Base-by-base conservation (phyloP, 31 red algal species). In the Bonnemaisonia californica region DNA sequence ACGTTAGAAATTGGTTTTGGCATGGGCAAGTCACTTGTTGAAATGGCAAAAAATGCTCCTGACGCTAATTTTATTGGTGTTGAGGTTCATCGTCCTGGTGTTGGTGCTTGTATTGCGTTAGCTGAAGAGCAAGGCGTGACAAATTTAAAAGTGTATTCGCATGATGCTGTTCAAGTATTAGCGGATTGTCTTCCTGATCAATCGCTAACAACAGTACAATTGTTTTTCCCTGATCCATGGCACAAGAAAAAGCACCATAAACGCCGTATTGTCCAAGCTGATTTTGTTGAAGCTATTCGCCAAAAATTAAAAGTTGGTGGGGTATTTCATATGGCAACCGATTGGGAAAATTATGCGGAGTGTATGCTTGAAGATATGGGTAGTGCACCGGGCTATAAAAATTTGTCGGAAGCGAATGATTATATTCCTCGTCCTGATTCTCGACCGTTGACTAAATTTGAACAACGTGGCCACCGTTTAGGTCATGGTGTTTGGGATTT, bases 251-350 rank as follows among this genome's bases (percentile, higher is more conserved):
- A 24, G 12, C 61, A 66, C 61, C 61, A 66, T 66, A 66, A 66
- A 66, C 61, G 61, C 27, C 61, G 61, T 27, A 28, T 66, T 66
- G 27, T 66, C 11, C 61, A 66, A 66, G 61, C 61, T 66, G 61
- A 66, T 11, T 66, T 16, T 16, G 11, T 66, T 12, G 27, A n/a
- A 12, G 11, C 11, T n/a, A 12, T 66, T 16, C 16, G 16, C 26
- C 11, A 30, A 11, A 11, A 24, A 23, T 12, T 66, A 24, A 24
- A 11, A 12, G 27, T 30, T 66, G 27, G 27, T 28, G 61, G 61
- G 16, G 18, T 23, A 12, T n/a, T 66, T n/a, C 61, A 66, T 28
- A 12, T 28, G 11, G 26, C 13, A 30, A 66, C 18, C 27, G 61
- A 66, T 66, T 66, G 26, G 18, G 18, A n/a, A 27, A 11, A 11